Evolutionary conservation across 2,329 filamentous ascomycete species (phyloP).

Genomic region (Neurospora crassa): DNA sequence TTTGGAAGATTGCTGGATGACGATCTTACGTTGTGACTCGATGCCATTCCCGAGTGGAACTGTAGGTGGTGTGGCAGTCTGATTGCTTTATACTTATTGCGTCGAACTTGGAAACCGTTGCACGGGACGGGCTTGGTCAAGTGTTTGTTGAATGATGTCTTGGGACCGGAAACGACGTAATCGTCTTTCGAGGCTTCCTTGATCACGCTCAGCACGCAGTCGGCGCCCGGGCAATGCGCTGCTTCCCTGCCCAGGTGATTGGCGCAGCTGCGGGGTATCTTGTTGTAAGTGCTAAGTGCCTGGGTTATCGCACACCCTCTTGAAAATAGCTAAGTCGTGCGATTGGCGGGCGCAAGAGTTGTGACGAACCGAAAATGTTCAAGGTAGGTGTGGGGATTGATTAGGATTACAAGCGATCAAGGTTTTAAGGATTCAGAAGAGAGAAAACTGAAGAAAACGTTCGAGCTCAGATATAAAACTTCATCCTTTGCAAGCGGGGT

Average conservation of each 20-base stretch:
- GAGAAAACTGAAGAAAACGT: not conserved
- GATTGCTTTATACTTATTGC: not conserved
- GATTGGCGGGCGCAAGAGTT: not conserved
- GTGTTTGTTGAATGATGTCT: not conserved
- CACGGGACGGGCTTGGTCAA: not conserved
- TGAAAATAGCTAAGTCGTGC: not conserved
- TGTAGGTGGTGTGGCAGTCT: not conserved
- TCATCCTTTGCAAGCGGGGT: constrained; percentile 9
- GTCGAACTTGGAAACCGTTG: not conserved
- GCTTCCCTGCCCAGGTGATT: not conserved
- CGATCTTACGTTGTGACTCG: constrained; percentile 32
- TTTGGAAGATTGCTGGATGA: not conserved
- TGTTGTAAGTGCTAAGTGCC: not conserved
- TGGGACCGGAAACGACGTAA: not conserved
- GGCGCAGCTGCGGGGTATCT: not conserved
- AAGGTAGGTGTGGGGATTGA: not conserved
- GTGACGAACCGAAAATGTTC: not conserved
- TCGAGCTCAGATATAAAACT: not conserved
- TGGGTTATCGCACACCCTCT: not conserved
- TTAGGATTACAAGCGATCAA: not conserved
- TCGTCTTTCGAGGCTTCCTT: not conserved
- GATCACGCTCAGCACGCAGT: not conserved
- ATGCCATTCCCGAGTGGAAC: constrained; percentile 26
- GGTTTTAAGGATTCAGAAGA: not conserved
- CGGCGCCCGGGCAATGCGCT: not conserved